Conservation (phyloP, 306 rosid genomes). For the Quercus glauca region DNA sequence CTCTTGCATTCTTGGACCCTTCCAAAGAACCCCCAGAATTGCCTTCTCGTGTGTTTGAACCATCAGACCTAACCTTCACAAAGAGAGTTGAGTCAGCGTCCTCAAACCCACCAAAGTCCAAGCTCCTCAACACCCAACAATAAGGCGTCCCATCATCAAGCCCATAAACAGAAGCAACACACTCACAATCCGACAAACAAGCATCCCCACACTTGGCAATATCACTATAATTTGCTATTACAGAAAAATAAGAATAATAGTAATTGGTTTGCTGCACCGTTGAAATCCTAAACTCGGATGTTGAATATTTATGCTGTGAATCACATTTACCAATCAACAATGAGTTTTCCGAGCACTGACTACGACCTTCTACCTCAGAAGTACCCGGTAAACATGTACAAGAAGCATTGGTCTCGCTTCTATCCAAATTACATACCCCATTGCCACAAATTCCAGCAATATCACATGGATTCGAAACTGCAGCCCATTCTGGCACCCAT, state of each 20-base stretch:
- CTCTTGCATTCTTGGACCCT: conserved; percentile 40
- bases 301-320: conserved; percentile 27
- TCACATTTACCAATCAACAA: conserved; percentile 61
- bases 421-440: conserved; percentile 72
- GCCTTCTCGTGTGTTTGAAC: conserved; percentile 35
- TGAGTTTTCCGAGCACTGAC: conserved; percentile 70
- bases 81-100: conserved; percentile 79
- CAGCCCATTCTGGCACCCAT: conserved; percentile 96
- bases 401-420: conserved; percentile 64
- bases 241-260: conserved; percentile 69
- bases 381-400: conserved; percentile 88
- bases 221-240: conserved; percentile 81
- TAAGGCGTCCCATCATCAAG: conserved; percentile 77
- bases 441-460: conserved; percentile 94
- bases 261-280: conserved; percentile 75
- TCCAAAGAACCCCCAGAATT: conserved; percentile 41
- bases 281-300: conserved; percentile 52
- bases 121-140: conserved; percentile 77
- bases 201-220: conserved; percentile 76
- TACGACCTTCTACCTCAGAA: conserved; percentile 41
- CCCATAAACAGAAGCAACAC: conserved; percentile 89
- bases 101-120: conserved; percentile 90
- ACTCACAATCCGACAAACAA: conserved; percentile 78
- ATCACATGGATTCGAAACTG: conserved; percentile 83
- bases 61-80: conserved; percentile 67